Evolutionary conservation across 2,329 filamentous ascomycete genomes (phyloP), one percentile per base, ranked within the genome.

Genomic region (Knoxdaviesia proteae): DNA sequence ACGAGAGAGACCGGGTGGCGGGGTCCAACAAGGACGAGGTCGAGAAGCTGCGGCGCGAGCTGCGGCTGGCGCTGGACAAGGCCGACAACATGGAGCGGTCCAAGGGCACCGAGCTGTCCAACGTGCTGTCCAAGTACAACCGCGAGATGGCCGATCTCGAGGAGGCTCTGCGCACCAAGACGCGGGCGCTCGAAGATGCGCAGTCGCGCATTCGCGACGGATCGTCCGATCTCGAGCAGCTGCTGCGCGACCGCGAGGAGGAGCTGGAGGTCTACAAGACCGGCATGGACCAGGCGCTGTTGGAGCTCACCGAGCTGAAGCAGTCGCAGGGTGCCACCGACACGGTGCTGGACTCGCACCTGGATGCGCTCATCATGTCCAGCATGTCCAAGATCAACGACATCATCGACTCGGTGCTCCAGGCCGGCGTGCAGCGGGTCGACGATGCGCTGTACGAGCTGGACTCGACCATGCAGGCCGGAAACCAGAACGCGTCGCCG

Each of bases 211-310:
- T 84, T 42, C 74, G 77, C 31, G 83, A 93, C 49, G 82, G 83
- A 37, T 80, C 79, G 57, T 81, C 80, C 1, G 90, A 96, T 54
- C 75, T 94, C 29, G 86, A 94, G 57, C 73, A 79, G 47, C 70
- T 83, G 42, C 69, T 98, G 33, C 80, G 80, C 39, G 90, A 96
- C 49, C 96, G 94, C 65, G 90, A 98, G 56, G 87, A 94, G 53
- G 90, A 98, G 61, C 75, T 98, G 31, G 90, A 96, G 60, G 87
- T 96, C 39, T 94, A 94, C 71, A 94, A 94, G 64, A 84, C 87
- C 39, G 87, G 86, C 53, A 92, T 98, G 84, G 90, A 98, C 56
- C 83, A 96, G 63, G 87, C 88, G 3, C 65, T 98, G 45, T 73
- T 96, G 42, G 87, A 94, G 61, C 69, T 98, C 46, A 88, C 92